Percentiles rank a stretch among this genome's conserved stretches.
phyloP scores from a whole-genome alignment of 1,139 yeast genomes.

The Suhomyces kunorum region DNA sequence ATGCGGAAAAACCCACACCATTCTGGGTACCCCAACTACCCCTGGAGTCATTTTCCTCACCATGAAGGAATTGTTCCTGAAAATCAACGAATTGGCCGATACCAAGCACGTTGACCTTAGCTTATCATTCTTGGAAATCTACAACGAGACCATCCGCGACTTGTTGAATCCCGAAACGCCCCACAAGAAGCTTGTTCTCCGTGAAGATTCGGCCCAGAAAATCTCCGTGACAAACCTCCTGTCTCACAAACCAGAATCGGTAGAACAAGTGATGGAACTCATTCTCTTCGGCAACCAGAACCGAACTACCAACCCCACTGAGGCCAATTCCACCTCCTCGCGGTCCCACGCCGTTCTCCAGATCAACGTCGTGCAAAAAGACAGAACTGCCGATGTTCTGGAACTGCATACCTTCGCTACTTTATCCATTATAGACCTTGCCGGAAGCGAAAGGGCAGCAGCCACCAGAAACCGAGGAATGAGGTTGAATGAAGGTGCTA shows the following conservation, averaged over 20 bases:
- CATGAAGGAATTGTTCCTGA: constrained; percentile 69
- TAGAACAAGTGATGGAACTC: constrained; percentile 80
- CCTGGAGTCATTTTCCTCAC: constrained; percentile 86
- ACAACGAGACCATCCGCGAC: constrained; percentile 86
- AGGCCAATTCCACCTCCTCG: constrained; percentile 86
- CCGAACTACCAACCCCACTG: constrained; percentile 84
- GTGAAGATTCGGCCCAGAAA: constrained; percentile 70
- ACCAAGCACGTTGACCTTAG: constrained; percentile 60
- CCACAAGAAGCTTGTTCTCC: constrained; percentile 50
- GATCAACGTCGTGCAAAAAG: constrained; percentile 65
- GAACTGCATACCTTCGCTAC: constrained; percentile 78
- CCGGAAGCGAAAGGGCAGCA: constrained; percentile 94
- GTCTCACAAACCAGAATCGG: constrained; percentile 60
- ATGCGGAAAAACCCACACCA: constrained; percentile 95
- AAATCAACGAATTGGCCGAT: constrained; percentile 57
- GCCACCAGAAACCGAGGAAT: constrained; percentile 83
- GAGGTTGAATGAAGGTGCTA: constrained; percentile 85
- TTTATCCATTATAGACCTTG: constrained; percentile 82
- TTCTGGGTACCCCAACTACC: constrained; percentile 67
- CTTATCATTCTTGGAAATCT: constrained; percentile 80
- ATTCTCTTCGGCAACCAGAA: constrained; percentile 71
- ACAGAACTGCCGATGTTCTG: constrained; percentile 60
- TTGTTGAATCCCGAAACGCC: constrained; percentile 59
- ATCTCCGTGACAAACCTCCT: constrained; percentile 78
- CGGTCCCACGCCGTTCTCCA: constrained; percentile 93